Conservation (phyloP, 805 yeast genomes). For the Starmerella floricola region DNA sequence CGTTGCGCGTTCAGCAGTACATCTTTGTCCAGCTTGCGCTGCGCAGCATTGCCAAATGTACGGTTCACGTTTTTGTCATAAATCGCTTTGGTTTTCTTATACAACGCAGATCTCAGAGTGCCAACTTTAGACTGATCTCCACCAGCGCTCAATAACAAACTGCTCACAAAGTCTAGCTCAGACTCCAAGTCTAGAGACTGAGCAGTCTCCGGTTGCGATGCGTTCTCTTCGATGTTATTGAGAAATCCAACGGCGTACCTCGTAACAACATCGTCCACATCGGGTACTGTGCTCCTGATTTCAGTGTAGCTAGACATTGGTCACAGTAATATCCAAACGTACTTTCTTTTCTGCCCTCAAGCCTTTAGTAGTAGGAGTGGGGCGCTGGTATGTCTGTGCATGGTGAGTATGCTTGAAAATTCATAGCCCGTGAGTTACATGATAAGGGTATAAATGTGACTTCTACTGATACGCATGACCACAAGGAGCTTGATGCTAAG, state of each 20-base stretch:
- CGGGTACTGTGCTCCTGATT: conserved; percentile 75
- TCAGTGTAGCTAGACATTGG: conserved; percentile 31
- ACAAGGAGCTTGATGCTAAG: too few relatives aligned
- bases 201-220: conserved; percentile 72
- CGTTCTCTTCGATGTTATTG: conserved; percentile 62
- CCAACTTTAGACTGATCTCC: conserved; percentile 50
- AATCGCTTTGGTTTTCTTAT: conserved; percentile 39
- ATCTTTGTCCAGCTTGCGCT: conserved; percentile 61
- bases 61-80: conserved; percentile 33
- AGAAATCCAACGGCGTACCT: conserved; percentile 87
- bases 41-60: conserved; percentile 60
- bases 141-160: conserved; percentile 69
- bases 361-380: too few relatives aligned
- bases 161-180: conserved; percentile 58
- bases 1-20: conserved; percentile 61
- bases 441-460: too few relatives aligned
- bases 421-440: too few relatives aligned
- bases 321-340: too few relatives aligned
- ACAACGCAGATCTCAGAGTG: conserved; percentile 40
- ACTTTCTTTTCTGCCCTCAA: too few relatives aligned
- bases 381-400: too few relatives aligned
- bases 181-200: conserved; percentile 52
- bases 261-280: conserved; percentile 74
- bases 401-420: too few relatives aligned
- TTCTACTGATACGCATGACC: too few relatives aligned